Evolutionary conservation across 495 filamentous ascomycete genomes (phyloP).

Genomic region (Neurospora tetrasperma): DNA sequence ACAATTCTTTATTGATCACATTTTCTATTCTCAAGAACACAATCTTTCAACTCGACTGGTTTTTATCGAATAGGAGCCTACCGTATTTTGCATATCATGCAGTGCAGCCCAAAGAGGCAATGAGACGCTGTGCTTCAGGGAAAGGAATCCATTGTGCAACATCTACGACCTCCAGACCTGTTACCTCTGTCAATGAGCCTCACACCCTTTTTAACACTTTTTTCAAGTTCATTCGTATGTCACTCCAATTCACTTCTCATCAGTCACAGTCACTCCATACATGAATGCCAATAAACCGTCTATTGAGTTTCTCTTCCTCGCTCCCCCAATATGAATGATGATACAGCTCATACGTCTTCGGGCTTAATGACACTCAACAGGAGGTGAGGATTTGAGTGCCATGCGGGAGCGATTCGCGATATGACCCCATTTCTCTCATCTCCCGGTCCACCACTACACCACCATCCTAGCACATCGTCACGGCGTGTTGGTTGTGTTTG

Average conservation of each 20-base stretch:
- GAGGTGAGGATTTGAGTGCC: background rate
- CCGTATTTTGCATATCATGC: background rate
- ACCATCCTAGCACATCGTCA: background rate
- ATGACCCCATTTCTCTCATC: background rate
- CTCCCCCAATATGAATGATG: slow-evolving; percentile 16
- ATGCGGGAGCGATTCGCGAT: background rate
- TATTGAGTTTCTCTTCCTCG: slow-evolving; percentile 10
- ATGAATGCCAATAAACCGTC: slow-evolving; percentile 3
- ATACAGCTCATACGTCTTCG: slow-evolving; percentile 14
- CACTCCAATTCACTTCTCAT: background rate
- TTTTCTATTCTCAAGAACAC: background rate
- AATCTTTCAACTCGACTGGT: background rate
- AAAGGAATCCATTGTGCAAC: background rate
- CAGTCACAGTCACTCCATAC: background rate
- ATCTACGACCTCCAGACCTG: background rate
- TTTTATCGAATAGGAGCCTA: background rate
- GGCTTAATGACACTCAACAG: background rate
- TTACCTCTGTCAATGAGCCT: background rate
- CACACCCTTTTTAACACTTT: no score
- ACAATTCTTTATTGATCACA: background rate
- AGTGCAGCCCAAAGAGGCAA: background rate
- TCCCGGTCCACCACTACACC: background rate
- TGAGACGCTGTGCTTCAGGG: background rate
- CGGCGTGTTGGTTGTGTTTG: background rate
- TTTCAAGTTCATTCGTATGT: no score